Conservation (phyloP, 768 basidiomycete species). For the Phlegmacium glaucopus region DNA sequence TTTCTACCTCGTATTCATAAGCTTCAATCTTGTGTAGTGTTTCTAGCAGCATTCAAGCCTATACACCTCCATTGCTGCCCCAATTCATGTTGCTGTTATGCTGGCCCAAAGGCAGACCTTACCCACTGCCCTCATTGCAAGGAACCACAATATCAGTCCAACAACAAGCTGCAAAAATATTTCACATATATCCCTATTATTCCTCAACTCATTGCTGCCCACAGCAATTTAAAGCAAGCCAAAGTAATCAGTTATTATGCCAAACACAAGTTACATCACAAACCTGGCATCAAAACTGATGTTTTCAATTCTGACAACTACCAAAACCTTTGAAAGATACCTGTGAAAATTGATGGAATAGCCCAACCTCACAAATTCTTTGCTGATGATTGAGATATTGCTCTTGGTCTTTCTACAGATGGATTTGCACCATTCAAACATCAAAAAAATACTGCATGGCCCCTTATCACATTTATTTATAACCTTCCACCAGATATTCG, state of each 20-base stretch:
- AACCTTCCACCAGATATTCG: slow-evolving; percentile 38
- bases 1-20: too few relatives aligned
- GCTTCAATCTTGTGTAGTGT: too few relatives aligned
- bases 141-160: slow-evolving; percentile 5
- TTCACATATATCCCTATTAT: slow-evolving; percentile 35
- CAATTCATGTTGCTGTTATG: slow-evolving; percentile 37
- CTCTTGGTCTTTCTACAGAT: slow-evolving; percentile 38
- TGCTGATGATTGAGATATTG: slow-evolving; percentile 32
- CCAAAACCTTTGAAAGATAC: slow-evolving; percentile 10
- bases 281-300: slow-evolving; percentile 22
- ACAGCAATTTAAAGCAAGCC: slow-evolving; percentile 11
- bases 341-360: slow-evolving; percentile 20
- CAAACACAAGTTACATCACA: slow-evolving; percentile 16
- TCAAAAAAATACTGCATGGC: slow-evolving; percentile 31
- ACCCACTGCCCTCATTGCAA: slow-evolving; percentile 31
- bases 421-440: slow-evolving; percentile 36
- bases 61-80: slow-evolving; percentile 37
- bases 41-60: slow-evolving; percentile 30
- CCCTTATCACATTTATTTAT: slow-evolving; percentile 37
- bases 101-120: slow-evolving; percentile 25
- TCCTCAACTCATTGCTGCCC: slow-evolving; percentile 17
- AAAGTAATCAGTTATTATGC: slow-evolving; percentile 20
- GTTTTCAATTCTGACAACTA: slow-evolving; percentile 34
- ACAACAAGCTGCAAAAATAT: slow-evolving; percentile 18
- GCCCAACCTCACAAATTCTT: slow-evolving; percentile 29